Conservation (phyloP, 2,329 filamentous ascomycete species). For the Verticillium nubilum region DNA sequence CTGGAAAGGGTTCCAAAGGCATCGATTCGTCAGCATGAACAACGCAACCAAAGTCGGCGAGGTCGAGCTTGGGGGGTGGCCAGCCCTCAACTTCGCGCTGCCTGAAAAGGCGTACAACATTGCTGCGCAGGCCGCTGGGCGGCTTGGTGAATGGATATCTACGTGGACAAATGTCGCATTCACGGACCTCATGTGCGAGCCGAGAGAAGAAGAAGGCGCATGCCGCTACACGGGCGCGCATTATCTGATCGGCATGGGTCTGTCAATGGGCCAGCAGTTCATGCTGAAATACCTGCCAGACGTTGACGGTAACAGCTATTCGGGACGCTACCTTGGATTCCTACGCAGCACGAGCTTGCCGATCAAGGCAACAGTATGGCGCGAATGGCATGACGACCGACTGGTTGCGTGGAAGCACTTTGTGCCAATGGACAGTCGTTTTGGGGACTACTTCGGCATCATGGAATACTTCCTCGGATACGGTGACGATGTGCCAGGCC, state of each 20-base stretch:
- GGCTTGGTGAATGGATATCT: slow-evolving; percentile 44
- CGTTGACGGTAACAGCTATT: slow-evolving; percentile 70
- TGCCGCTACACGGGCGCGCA: slow-evolving; percentile 46
- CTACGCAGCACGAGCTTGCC: slow-evolving; percentile 64
- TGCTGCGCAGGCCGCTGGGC: slow-evolving; percentile 34
- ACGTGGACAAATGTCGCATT: slow-evolving; percentile 46
- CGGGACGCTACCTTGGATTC: slow-evolving; percentile 64
- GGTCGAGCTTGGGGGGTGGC: slow-evolving; percentile 37
- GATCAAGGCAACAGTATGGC: slow-evolving; percentile 73
- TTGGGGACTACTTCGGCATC: slow-evolving; percentile 65
- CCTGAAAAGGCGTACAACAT: slow-evolving; percentile 43
- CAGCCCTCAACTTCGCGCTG: slow-evolving; percentile 48
- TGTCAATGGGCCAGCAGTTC: slow-evolving; percentile 49
- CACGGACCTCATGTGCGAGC: slow-evolving; percentile 47
- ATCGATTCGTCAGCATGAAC: slow-evolving; percentile 69
- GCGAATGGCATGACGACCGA: slow-evolving; percentile 75
- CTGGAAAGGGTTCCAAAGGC: slow-evolving; percentile 69
- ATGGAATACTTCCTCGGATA: slow-evolving; percentile 71
- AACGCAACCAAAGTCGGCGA: slow-evolving; percentile 54
- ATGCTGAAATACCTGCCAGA: slow-evolving; percentile 66
- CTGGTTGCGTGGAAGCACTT: slow-evolving; percentile 76
- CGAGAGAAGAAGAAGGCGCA: slow-evolving; percentile 24
- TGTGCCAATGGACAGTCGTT: slow-evolving; percentile 72
- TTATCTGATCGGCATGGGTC: slow-evolving; percentile 31
- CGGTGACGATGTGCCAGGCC: slow-evolving; percentile 27